These are phyloP conservation scores for Coccinonectria pachysandricola DNA, from an alignment of 2,329 filamentous ascomycete species.

Conservation along the genomic window DNA sequence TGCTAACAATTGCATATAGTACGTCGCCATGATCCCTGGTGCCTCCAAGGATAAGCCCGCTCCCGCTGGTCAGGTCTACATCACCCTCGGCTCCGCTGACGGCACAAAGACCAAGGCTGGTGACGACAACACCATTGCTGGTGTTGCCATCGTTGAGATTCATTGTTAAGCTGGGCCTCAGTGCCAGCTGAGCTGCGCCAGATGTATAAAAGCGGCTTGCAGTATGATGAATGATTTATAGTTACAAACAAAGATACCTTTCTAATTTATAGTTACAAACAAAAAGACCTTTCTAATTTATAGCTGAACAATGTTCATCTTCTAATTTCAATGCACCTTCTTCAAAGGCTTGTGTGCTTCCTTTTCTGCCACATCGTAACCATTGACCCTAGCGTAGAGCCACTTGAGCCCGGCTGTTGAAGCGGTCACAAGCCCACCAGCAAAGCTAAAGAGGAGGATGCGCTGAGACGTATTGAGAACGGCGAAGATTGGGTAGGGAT, in stretches of 20 bases:
- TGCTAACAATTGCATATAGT: too few species aligned
- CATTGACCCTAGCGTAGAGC: conserved; percentile 59
- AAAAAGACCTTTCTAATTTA: conserved; percentile 1
- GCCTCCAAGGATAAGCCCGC: conserved; percentile 15
- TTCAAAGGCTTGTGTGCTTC: conserved; percentile 22
- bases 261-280: too few species aligned
- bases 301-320: not conserved
- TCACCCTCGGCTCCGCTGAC: conserved; percentile 28
- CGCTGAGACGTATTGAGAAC: conserved; percentile 56
- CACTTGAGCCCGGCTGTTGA: conserved; percentile 61
- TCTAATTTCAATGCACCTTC: conserved; percentile 18
- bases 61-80: conserved; percentile 29
- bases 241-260: too few species aligned
- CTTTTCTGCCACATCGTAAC: conserved; percentile 29
- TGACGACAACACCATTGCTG: conserved; percentile 28
- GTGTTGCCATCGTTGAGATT: conserved; percentile 25
- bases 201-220: too few species aligned
- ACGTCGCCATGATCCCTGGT: too few species aligned
- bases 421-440: conserved; percentile 60
- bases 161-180: too few species aligned
- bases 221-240: conserved; percentile 1
- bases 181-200: too few species aligned
- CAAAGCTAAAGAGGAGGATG: conserved; percentile 55
- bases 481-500: conserved; percentile 79
- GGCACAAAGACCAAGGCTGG: conserved; percentile 23